Evolutionary conservation across 352 stramenopile genomes (phyloP).

Genomic region (Phytophthora pistaciae): DNA sequence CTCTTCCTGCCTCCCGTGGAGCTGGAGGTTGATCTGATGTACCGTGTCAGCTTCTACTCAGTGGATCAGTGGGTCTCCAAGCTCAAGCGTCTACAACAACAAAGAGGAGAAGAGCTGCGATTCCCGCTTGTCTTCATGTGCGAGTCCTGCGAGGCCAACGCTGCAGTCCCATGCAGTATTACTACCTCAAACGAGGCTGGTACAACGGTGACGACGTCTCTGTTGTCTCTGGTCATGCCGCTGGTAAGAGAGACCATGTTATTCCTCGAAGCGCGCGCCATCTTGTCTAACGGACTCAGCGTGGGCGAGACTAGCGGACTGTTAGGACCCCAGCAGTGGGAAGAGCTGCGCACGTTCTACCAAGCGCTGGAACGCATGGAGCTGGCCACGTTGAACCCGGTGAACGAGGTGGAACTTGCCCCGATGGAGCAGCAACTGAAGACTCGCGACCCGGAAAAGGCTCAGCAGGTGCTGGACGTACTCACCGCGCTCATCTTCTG

Average conservation of each 20-base stretch:
- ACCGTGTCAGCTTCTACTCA: constrained; percentile 36
- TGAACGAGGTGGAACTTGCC: constrained; percentile 62
- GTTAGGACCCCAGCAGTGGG: constrained; percentile 49
- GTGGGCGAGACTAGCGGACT: constrained; percentile 56
- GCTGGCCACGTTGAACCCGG: constrained; percentile 56
- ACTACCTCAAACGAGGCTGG: constrained; percentile 33
- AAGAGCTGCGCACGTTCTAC: constrained; percentile 66
- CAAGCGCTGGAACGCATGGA: constrained; percentile 61
- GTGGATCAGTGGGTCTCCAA: constrained; percentile 58
- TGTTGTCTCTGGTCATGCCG: constrained; percentile 68
- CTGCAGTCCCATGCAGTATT: constrained; percentile 33
- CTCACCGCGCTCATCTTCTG: constrained; percentile 65
- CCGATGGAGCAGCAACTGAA: constrained; percentile 63
- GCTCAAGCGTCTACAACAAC: constrained; percentile 48
- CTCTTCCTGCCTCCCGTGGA: constrained; percentile 64
- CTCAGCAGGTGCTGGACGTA: constrained; percentile 62
- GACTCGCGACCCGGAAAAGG: constrained; percentile 36
- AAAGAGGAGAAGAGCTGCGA: constrained; percentile 44
- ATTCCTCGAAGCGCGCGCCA: constrained; percentile 64
- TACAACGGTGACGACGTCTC: constrained; percentile 44
- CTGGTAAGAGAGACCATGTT: constrained; percentile 74
- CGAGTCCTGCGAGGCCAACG: constrained; percentile 44
- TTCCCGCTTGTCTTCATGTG: constrained; percentile 76
- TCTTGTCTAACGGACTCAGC: constrained; percentile 41
- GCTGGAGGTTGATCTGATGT: constrained; percentile 35